phyloP scores from a whole-genome alignment of 2,329 filamentous ascomycete species.

The Furcasterigmium sp. region DNA sequence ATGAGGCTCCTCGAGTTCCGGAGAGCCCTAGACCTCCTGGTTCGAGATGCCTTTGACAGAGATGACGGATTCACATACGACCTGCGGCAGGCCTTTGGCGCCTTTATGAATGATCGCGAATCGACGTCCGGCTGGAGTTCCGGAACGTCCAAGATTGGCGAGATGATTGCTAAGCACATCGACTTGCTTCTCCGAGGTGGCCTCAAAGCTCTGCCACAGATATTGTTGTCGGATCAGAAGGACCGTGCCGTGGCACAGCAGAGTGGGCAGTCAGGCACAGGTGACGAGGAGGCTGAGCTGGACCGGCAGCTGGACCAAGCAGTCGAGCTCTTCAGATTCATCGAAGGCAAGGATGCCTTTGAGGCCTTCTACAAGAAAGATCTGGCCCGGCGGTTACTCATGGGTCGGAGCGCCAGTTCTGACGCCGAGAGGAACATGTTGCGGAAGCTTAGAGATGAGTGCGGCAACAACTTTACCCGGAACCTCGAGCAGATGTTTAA shows the following conservation, averaged over 20 bases:
- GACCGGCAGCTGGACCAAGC: slow-evolving; percentile 89
- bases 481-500: slow-evolving; percentile 99
- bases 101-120: slow-evolving; percentile 88
- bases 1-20: slow-evolving; percentile 76
- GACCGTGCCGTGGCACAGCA: slow-evolving; percentile 54
- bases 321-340: slow-evolving; percentile 91
- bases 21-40: slow-evolving; percentile 69
- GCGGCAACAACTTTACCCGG: slow-evolving; percentile 88
- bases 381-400: slow-evolving; percentile 79
- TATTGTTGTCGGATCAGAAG: slow-evolving; percentile 57
- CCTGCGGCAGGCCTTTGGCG: slow-evolving; percentile 79
- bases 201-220: slow-evolving; percentile 72
- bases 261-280: slow-evolving; percentile 60
- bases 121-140: slow-evolving; percentile 68
- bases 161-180: slow-evolving; percentile 98
- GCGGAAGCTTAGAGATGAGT: slow-evolving; percentile 84
- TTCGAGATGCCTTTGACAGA: slow-evolving; percentile 69
- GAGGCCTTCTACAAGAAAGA: slow-evolving; percentile 99
- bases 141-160: slow-evolving; percentile 88
- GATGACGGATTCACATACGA: slow-evolving; percentile 73
- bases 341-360: slow-evolving; percentile 95
- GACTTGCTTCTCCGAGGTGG: slow-evolving; percentile 85
- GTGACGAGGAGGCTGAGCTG: slow-evolving; percentile 87
- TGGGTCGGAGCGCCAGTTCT: slow-evolving; percentile 87
- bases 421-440: slow-evolving; percentile 97